Conservation (phyloP, 2,329 filamentous ascomycete species). For the Clonostachys sp. region DNA sequence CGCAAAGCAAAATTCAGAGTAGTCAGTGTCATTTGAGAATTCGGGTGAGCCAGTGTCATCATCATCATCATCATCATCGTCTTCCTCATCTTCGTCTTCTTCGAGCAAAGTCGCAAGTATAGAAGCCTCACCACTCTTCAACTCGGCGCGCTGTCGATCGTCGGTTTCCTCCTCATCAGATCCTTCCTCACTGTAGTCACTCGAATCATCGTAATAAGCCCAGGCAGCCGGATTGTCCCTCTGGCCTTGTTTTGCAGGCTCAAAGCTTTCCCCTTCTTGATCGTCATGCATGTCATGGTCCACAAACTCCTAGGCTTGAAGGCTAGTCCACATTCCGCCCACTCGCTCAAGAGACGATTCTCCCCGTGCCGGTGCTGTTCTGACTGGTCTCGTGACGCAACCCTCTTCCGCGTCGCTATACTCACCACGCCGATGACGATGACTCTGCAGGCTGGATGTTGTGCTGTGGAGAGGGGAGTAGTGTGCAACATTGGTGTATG, state of each 20-base stretch:
- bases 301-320: background rate
- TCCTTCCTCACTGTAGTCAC: background rate
- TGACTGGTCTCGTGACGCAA: no score
- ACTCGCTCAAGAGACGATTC: background rate
- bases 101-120: no score
- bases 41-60: slow-evolving; percentile 60
- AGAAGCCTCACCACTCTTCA: no score
- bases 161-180: no score
- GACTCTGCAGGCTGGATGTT: slow-evolving; percentile 12
- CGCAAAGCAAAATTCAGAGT: slow-evolving; percentile 65
- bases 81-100: no score
- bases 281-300: background rate
- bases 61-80: slow-evolving; percentile 24
- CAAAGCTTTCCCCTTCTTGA: background rate
- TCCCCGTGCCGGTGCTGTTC: background rate
- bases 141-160: no score
- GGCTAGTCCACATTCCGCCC: background rate
- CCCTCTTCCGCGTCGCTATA: slow-evolving; percentile 19
- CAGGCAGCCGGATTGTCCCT: no score
- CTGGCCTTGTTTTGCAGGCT: no score
- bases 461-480: background rate
- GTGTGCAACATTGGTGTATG: slow-evolving; percentile 31
- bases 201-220: background rate
- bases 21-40: slow-evolving; percentile 48
- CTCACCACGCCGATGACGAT: slow-evolving; percentile 47